Evolutionary conservation across 2,329 filamentous ascomycete species (phyloP), one percentile per base, ranked within the genome.

Genomic region (Grosmannia serpens): DNA sequence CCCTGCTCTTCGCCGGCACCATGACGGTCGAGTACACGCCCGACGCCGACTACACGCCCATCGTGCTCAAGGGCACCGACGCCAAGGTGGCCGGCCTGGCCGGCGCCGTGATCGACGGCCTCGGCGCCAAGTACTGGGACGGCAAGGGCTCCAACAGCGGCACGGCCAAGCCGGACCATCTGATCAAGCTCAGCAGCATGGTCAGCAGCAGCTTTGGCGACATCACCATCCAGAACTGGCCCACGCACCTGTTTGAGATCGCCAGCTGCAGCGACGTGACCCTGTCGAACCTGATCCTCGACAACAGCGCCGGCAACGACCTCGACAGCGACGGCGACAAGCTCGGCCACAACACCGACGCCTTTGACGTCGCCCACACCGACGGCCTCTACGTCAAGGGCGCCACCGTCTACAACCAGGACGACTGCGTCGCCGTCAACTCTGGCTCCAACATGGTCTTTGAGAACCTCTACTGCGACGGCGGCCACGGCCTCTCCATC

Each of bases 361-460:
- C 74, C 1, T 84, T 83, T 63, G 79, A 83, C 58, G 73, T 84
- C 49, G 76, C 78, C 53, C 71, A 68, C 38, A 79, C 74, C 29
- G 71, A 67, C 29, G 73, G 72, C 38, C 72, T 83, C 26, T 75
- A 71, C 59, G 82, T 84, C 61, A 72, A 71, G 22, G 75, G 75
- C 38, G 77, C 78, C 44, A 73, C 71, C 41, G 73, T 84, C 58
- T 75, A 79, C 66, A 84, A 83, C 72, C 81, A 84, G 69, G 81
- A 84, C 60, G 81, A 84, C 64, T 84, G 81, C 63, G 71, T 84
- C 11, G 80, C 81, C 35, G 67, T 80, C 61, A 84, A 74, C 44
- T 57, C 53, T n/a, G 60, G 60, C 22, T 54, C 35, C 41, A 71
- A 70, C 62, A 71, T 73, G 59, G 63, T 67, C n/a, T 74, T 77